These are phyloP conservation scores for Zopfia rhizophila DNA, from an alignment of 2,329 filamentous ascomycete genomes.

Conservation along the genomic window DNA sequence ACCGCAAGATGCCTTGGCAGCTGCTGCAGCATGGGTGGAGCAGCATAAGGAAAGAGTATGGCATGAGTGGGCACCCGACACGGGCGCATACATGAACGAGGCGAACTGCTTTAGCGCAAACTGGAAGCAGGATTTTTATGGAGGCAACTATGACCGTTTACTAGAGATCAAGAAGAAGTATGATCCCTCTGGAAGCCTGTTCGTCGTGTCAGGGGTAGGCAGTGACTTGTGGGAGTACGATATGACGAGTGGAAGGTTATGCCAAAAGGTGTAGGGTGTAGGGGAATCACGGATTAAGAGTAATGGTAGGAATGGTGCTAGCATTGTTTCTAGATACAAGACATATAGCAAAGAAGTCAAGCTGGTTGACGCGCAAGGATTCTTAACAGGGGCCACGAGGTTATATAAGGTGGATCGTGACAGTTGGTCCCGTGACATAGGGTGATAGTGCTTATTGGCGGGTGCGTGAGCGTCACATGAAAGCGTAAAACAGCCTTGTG, in stretches of 20 bases:
- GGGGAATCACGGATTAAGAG: no score
- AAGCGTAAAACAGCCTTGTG: no score
- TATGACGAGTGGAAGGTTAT: slow-evolving; percentile 32
- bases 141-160: slow-evolving; percentile 16
- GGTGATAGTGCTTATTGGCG: no score
- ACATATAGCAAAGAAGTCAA: no score
- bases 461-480: no score
- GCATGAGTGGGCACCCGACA: slow-evolving; percentile 23
- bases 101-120: slow-evolving; percentile 23
- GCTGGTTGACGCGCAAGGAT: no score
- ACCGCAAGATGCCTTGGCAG: slow-evolving; percentile 21
- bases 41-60: slow-evolving; percentile 30
- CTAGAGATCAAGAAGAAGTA: slow-evolving; percentile 21
- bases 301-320: no score
- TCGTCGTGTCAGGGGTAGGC: slow-evolving; percentile 31
- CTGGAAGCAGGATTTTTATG: slow-evolving; percentile 28
- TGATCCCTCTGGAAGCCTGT: slow-evolving; percentile 29
- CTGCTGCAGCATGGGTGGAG: slow-evolving; percentile 25
- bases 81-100: slow-evolving; percentile 32
- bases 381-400: no score
- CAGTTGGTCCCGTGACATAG: no score
- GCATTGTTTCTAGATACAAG: no score
- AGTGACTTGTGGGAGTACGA: slow-evolving; percentile 35
- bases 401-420: no score
- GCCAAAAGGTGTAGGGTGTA: no score